phyloP scores from a whole-genome alignment of 805 yeast species.

The Lachancea waltii region DNA sequence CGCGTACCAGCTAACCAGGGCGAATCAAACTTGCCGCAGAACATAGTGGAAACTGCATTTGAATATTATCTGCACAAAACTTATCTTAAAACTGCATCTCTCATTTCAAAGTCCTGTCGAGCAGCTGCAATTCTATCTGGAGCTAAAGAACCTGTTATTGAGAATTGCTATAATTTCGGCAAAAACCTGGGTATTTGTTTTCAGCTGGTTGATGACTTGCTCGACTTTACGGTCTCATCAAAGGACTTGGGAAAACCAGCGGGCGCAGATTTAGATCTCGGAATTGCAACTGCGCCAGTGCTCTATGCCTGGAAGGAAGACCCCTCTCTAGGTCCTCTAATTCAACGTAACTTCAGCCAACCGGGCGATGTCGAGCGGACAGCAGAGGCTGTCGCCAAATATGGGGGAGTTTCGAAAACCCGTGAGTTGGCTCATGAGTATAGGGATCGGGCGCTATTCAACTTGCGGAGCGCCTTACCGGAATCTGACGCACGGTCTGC shows the following conservation, averaged over 20 bases:
- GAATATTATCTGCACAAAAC: slow-evolving; percentile 94
- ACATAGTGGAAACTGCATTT: slow-evolving; percentile 79
- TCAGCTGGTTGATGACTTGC: slow-evolving; percentile 93
- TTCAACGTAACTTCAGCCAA: slow-evolving; percentile 71
- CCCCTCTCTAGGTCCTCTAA: slow-evolving; percentile 78
- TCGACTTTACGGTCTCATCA: slow-evolving; percentile 88
- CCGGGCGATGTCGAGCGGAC: slow-evolving; percentile 86
- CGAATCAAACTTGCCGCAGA: slow-evolving; percentile 23
- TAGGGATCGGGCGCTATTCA: slow-evolving; percentile 65
- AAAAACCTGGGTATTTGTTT: slow-evolving; percentile 90
- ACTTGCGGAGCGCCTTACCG: slow-evolving; percentile 63
- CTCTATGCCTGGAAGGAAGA: slow-evolving; percentile 87
- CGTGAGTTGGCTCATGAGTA: slow-evolving; percentile 69
- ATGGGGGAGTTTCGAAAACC: slow-evolving; percentile 73
- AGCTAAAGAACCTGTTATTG: slow-evolving; percentile 65
- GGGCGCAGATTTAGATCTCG: slow-evolving; percentile 89
- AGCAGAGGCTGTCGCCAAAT: slow-evolving; percentile 59
- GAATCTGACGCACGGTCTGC: slow-evolving; percentile 88
- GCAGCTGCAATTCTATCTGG: slow-evolving; percentile 93
- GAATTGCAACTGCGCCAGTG: slow-evolving; percentile 95
- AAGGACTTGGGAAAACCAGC: slow-evolving; percentile 88
- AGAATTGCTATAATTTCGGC: slow-evolving; percentile 85
- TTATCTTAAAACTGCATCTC: slow-evolving; percentile 87
- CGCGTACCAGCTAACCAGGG: slow-evolving; percentile 31
- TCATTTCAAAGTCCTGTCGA: slow-evolving; percentile 89